phyloP scores from a whole-genome alignment of 108 stramenopile genomes.

The Conticribra weissflogii region DNA sequence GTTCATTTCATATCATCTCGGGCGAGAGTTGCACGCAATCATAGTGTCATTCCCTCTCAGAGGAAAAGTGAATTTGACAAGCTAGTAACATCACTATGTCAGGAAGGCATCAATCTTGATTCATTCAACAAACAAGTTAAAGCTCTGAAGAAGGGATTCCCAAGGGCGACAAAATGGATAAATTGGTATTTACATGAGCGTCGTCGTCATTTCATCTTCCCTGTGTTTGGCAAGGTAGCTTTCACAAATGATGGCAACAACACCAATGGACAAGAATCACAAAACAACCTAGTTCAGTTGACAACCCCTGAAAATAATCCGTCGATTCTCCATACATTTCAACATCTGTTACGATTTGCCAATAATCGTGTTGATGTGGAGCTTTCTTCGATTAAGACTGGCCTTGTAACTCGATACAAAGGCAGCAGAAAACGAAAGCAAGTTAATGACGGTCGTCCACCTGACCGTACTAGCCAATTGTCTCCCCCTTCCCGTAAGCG shows the following conservation, averaged over 20 bases:
- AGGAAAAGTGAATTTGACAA: no score
- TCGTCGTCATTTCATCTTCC: background rate
- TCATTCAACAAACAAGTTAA: background rate
- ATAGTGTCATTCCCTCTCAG: no score
- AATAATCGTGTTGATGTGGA: background rate
- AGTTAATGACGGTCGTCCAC: background rate
- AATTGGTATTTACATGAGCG: slow-evolving; percentile 4
- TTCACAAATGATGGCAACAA: background rate
- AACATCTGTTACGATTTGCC: background rate
- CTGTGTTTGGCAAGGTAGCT: background rate
- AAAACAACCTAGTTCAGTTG: background rate
- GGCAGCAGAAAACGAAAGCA: background rate
- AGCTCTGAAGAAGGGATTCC: background rate
- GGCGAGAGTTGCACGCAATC: no score
- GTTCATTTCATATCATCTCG: no score
- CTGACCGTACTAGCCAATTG: background rate
- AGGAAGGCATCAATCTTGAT: background rate
- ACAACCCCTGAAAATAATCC: background rate
- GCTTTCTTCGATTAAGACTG: background rate
- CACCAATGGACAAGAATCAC: background rate
- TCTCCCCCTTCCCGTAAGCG: background rate
- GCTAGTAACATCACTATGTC: background rate
- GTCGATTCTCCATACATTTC: background rate
- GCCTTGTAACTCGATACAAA: background rate
- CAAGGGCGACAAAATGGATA: background rate